Percentiles rank a stretch among this genome's conserved stretches.
These are phyloP conservation scores for Pseudopithomyces maydicus DNA, from an alignment of 2,329 filamentous ascomycete species.

Conservation along the genomic window DNA sequence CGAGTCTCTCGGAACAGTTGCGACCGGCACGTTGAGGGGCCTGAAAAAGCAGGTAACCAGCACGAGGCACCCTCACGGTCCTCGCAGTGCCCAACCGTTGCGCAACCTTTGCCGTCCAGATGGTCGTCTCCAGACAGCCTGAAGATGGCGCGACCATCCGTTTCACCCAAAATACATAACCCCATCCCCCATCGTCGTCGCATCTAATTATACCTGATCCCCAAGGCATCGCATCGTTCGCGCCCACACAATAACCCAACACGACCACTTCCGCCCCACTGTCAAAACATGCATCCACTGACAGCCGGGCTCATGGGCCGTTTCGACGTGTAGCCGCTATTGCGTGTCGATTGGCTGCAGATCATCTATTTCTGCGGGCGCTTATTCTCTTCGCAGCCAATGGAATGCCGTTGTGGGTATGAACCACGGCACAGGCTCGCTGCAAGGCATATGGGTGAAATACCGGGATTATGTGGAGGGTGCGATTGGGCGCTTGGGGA, in stretches of 20 bases:
- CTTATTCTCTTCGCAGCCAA: conserved; percentile 15
- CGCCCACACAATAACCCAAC: not conserved
- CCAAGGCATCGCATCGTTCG: not conserved
- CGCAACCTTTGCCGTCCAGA: not conserved
- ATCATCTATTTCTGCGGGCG: conserved; percentile 27
- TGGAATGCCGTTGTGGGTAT: not conserved
- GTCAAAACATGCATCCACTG: conserved; percentile 4
- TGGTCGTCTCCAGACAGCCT: not conserved
- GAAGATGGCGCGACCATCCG: not conserved
- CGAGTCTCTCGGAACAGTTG: not conserved
- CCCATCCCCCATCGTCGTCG: conserved; percentile 1
- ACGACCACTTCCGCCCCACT: conserved; percentile 2
- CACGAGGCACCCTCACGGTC: not conserved
- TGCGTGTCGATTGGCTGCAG: conserved; percentile 29
- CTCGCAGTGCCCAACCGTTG: not conserved
- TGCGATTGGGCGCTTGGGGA: conserved; percentile 13
- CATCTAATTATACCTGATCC: conserved; percentile 14
- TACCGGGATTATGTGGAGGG: not conserved
- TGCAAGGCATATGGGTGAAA: not conserved
- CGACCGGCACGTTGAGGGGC: not conserved
- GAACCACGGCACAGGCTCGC: not conserved
- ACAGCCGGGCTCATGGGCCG: conserved; percentile 10
- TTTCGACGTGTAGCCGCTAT: conserved; percentile 39
- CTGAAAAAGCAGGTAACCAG: not conserved
- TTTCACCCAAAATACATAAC: conserved; percentile 1